These are phyloP conservation scores for Xylaria sp. DNA, from an alignment of 2,329 filamentous ascomycete species.

Conservation along the genomic window DNA sequence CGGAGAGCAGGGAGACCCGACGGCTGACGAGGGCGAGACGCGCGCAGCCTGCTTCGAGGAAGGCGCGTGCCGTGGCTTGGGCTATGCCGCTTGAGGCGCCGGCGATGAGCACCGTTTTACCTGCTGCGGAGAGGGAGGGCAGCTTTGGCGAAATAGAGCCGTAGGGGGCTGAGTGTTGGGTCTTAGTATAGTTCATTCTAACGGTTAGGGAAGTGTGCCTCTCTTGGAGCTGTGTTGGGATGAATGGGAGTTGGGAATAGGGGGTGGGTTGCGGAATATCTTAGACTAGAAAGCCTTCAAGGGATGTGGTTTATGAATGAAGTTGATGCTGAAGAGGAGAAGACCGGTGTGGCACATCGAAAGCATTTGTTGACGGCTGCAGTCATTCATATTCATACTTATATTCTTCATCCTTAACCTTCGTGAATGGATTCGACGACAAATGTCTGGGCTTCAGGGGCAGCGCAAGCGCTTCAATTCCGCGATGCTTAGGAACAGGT, in stretches of 20 bases:
- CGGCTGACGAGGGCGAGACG: constrained; percentile 35
- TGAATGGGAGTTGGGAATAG: not conserved
- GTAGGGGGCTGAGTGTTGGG: constrained; percentile 37
- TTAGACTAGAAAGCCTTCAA: not conserved
- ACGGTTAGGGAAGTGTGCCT: not conserved
- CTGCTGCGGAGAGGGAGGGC: constrained; percentile 32
- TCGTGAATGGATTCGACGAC: not conserved
- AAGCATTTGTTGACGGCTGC: not conserved
- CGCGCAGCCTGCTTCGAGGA: constrained; percentile 36
- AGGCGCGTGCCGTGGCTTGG: constrained; percentile 36
- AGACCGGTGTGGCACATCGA: not conserved
- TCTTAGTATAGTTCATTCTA: constrained; percentile 42
- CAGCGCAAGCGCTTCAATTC: not conserved
- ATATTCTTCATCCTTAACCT: not conserved
- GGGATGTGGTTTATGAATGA: not conserved
- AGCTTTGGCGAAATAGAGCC: constrained; percentile 37
- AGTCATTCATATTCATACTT: not conserved
- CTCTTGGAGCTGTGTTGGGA: not conserved
- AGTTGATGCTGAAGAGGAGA: constrained; percentile 7
- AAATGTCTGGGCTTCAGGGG: not conserved
- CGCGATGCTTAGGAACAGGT: constrained; percentile 8
- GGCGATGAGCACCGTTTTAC: constrained; percentile 36
- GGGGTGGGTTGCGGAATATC: not conserved
- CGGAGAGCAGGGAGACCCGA: constrained; percentile 14
- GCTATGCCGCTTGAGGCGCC: constrained; percentile 40